Base-by-base conservation (phyloP, 495 filamentous ascomycete genomes). In the Apodospora peruviana region DNA sequence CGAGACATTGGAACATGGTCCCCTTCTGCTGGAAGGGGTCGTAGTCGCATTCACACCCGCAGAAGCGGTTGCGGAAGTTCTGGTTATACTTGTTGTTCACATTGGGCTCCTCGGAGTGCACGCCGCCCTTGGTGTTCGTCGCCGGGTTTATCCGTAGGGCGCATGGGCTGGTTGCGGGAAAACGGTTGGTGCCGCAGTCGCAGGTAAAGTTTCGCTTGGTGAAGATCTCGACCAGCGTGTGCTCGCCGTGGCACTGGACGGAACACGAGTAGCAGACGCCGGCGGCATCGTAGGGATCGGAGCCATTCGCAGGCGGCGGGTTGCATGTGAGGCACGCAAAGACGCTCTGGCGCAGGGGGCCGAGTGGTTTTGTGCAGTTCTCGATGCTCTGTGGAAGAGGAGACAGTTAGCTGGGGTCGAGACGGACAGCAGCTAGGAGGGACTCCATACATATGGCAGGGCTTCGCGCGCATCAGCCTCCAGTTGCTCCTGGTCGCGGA, bases 1-100 rank as follows among this genome's bases (percentile, higher is more conserved):
- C 90, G 2, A 97, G 64, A 64, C 94, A 99, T 68, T 99, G 94
- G 62, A 91, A 97, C 94, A 99, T 99, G n/a, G 90, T 96, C 2
- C 93, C 93, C 56, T 89, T 91, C 65, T 99, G 89, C 60, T 84
- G 72, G 35, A 89, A 71, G 0, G 90, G 79, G 58, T 94, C 83
- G 59, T 99, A 99, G 44, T 89, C 76, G 57, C 89, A 81, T 22
- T 77, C 81, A 59, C 94, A 99, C 11, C 86, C 88, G 64, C 94
- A 99, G 67, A 97, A 99, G 44, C 79, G 78, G 53, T 96, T 96
- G 55, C 79, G 79, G 55, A 91, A 97, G 67, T 99, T 99, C 29
- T 96, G 85, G 58, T 95, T 94, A 69, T 97, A 97, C 56, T 78
- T 81, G 75, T 96, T 96, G 43, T 78, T 83, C 8, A 75, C 59